Evolutionary conservation across 768 basidiomycete species (phyloP), one percentile per base, ranked within the genome.

Genomic region (Chalciporus piperatus): DNA sequence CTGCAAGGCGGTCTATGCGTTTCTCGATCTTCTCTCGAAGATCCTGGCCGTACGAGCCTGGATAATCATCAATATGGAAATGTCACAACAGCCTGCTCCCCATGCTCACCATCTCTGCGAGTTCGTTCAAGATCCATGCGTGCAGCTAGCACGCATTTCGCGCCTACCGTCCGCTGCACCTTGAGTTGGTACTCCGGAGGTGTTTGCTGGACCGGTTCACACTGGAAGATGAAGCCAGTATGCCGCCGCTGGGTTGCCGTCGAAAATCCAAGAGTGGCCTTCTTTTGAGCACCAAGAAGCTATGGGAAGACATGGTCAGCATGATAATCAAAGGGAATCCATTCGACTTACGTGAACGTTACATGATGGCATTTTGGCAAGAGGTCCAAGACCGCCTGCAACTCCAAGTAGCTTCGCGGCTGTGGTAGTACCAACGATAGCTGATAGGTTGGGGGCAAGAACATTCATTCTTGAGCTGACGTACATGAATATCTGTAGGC

Each of bases 381-480:
- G 80, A 0, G 89, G 92, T 39, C 78, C 80, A 22, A 99, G 79
- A 51, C 97, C 97, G 50, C 97, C 97, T 37, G 97, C 94, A 47
- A 98, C 92, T 67, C 97, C 97, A 37, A 99, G 84, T 47, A 99
- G 74, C 77, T 99, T 99, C 42, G 97, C 97, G 48, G 97, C 97
- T 78, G 94, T 96, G 62, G 90, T 93, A 52, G 97, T 97, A 71
- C 97, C 96, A 74, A 98, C 92, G 73, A 99, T 97, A 71, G 91
- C 88, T 64, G 94, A 96, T 67, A 99, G 83, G 72, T 99, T 99
- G 64, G 97, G 97, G 60, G 97, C 96, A 65, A 99, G 87, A 51
- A 93, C 83, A 74, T 92, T 92, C 92, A 99, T 98, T 75, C 97
- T 83, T 62, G 92, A 96, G 78, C 95, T 96, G 70, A 99, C 97